Conservation (phyloP, 177 flowering plant species). For the Tripterygium wilfordii region DNA sequence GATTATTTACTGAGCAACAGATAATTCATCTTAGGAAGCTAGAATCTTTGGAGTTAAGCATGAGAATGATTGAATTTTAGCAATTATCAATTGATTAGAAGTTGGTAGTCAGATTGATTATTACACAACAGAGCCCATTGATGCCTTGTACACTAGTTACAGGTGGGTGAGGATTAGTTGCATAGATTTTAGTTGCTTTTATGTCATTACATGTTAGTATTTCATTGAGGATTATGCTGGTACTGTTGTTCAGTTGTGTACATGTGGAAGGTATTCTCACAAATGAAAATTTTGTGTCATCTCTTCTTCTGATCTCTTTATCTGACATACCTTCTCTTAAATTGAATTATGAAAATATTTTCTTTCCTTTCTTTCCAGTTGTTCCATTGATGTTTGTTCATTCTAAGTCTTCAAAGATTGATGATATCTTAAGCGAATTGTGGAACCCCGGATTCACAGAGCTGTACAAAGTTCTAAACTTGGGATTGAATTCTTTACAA, state of each 20-base stretch:
- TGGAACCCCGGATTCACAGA: no score
- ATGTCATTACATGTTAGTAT: conserved; percentile 1
- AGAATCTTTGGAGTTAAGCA: conserved; percentile 2
- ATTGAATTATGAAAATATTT: no score
- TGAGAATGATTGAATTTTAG: conserved; percentile 2
- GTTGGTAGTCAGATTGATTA: conserved; percentile 1
- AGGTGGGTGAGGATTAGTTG: conserved; percentile 7
- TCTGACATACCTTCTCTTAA: no score
- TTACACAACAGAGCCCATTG: conserved; percentile 4
- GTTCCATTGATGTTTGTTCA: no score
- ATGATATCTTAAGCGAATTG: no score
- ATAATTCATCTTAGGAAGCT: neutral
- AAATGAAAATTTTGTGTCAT: no score
- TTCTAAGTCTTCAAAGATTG: no score
- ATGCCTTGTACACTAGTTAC: conserved; percentile 19
- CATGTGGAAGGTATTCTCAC: conserved; percentile 4
- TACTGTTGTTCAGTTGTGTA: conserved; percentile 1
- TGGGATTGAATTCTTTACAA: no score
- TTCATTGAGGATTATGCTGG: conserved; percentile 1
- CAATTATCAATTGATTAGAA: conserved; percentile 4
- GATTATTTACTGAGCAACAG: conserved; percentile 8
- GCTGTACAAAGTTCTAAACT: no score
- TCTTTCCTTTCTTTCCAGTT: no score
- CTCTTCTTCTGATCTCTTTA: no score
- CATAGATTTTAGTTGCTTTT: conserved; percentile 5